Base-by-base conservation (phyloP, 495 filamentous ascomycete species). In the Aspergillus ellipticus region DNA sequence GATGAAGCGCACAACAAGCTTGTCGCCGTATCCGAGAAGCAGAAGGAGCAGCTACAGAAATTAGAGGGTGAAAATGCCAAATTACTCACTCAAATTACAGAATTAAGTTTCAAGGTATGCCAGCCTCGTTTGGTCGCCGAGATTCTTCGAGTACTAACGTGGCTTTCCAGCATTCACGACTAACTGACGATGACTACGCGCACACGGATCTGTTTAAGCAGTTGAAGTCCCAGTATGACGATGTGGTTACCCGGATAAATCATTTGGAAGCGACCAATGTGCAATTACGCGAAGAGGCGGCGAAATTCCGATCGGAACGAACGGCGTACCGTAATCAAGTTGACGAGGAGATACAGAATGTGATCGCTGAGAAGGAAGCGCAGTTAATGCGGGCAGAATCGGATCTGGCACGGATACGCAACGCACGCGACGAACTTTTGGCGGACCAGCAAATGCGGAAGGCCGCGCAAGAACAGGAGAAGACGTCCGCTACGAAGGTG, bases 171-270 rank as follows among this genome's bases (percentile, higher is more conserved):
- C 73, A 79, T 49, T 83, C 89, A 2, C 85, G 82, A 53, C 75
- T 94, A 37, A 86, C 88, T 0, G 93, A 98, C 62, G 94, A 98
- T 51, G 94, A 98, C 62, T 97, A 96, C 67, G 86, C 90, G 41
- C 82, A 88, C 50, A 96, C 90, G 33, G 89, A 97, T 61, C 79
- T 96, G 9, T 97, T 97, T 79, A 96, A 96, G 68, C 81, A 86
- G 56, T 80, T 97, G 55, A 95, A 90, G 71, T 83, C 82, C 24
- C 90, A 96, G 61, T 87, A 96, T 62, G 92, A 97, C 56, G 95
- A 97, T 66, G 83, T 95, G 16, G 89, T 96, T 51, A 90, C 88
- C 63, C 85, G 91, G 8, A 83, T 96, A 67, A 97, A 97, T 66
- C 82, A 96, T 64, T 72, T 97, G 6, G 92, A 97, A 70, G 91